Base-by-base conservation (phyloP, 129 eudicot genomes). In the Flaveria bidentis region DNA sequence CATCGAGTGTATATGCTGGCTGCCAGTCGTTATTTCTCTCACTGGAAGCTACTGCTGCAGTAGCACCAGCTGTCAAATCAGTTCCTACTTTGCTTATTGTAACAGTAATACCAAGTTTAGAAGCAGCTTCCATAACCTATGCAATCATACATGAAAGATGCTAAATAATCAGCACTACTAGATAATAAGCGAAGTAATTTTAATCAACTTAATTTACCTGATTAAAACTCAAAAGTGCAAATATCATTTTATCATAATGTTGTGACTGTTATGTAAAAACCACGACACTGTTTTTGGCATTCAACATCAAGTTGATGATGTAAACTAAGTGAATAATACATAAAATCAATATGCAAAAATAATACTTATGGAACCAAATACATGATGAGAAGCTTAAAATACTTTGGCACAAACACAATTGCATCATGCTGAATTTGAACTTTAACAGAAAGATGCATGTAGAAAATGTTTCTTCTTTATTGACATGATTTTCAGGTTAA, bases 101-200 rank as follows among this genome's bases (percentile, higher is more conserved):
- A 79, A 94, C 69, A 15, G 96, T 67, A 44, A 94, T 79, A 25
- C 90, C 87, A 41, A 94, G 91, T 78, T 89, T 89, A 64, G 88
- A 84, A 84, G 96, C 94, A 73, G 92, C 89, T 68, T 87, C 85
- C 96, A 91, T 94, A 39, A 94, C 97, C 98, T 93, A 80, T 58
- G 55, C 73, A 76, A 77, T 84, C 64, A 76, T 18, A 65, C 36
- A 75, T 39, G 26, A 76, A 44, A 56, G 16, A 15, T 30, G 26
- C 25, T 42, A 17, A 56, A 26, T 45, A 46, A 68, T 26, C 30
- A 25, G 61, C 23, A 46, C 33, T 23, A 15, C 25, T 30, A 26
- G 73, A 36, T 41, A 23, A 41, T 49, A 39, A 42, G 9, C n/a
- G 6, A 25, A 5, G 18, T 41, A 14, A 1, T 36, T 67, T 42